Percentiles rank a stretch among this genome's conserved stretches.
Conservation (phyloP, 768 basidiomycete species). For the Tephrocybe sp. region DNA sequence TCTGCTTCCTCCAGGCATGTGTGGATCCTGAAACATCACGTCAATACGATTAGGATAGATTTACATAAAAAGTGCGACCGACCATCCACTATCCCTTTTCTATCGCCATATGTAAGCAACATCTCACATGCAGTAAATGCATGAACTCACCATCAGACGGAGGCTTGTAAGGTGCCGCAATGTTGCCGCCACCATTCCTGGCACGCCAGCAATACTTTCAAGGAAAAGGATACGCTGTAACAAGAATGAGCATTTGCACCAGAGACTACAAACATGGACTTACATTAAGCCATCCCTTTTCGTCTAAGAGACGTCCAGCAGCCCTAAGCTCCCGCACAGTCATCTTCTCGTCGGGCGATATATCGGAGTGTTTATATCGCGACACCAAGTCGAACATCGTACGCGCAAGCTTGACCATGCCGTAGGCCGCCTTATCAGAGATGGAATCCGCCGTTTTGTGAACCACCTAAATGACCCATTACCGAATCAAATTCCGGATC, state of each 20-base stretch:
- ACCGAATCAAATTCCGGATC: not conserved
- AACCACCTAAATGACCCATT: slow-evolving; percentile 51
- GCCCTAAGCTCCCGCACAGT: slow-evolving; percentile 71
- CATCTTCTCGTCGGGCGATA: slow-evolving; percentile 63
- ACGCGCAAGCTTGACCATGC: slow-evolving; percentile 60
- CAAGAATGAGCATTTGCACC: not conserved
- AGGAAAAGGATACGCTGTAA: slow-evolving; percentile 57
- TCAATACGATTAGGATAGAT: too few species aligned
- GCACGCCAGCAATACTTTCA: slow-evolving; percentile 92
- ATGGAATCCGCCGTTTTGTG: slow-evolving; percentile 63
- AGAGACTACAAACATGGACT: slow-evolving; percentile 20
- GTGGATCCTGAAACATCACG: slow-evolving; percentile 83
- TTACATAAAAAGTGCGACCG: slow-evolving; percentile 17
- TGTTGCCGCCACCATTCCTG: slow-evolving; percentile 92
- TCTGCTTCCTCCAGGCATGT: slow-evolving; percentile 93
- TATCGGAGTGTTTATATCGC: slow-evolving; percentile 75
- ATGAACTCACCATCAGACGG: slow-evolving; percentile 70
- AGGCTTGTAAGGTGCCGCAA: slow-evolving; percentile 87
- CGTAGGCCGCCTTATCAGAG: slow-evolving; percentile 71
- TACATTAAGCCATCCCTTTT: slow-evolving; percentile 76
- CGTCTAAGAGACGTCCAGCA: slow-evolving; percentile 71
- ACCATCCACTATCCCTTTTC: slow-evolving; percentile 57
- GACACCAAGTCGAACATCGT: slow-evolving; percentile 82
- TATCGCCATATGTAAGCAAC: slow-evolving; percentile 23
- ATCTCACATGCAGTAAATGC: too few species aligned